Conservation (phyloP, 768 basidiomycete genomes). For the Chalciporus pseudorubinellus region DNA sequence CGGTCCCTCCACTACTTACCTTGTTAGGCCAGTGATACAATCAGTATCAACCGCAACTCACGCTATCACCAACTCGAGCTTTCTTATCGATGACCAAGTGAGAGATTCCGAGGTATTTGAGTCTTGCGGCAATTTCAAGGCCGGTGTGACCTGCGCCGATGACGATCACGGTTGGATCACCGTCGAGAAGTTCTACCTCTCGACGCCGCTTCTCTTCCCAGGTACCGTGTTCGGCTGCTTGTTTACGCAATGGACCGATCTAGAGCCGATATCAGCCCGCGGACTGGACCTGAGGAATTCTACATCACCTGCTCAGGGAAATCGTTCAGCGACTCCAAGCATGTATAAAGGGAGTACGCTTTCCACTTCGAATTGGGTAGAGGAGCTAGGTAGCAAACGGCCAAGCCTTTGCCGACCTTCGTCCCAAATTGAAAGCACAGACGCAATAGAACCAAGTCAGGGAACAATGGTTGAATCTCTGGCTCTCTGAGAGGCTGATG, state of each 20-base stretch:
- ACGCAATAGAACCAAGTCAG: conserved; percentile 59
- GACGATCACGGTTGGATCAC: conserved; percentile 56
- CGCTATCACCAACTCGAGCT: conserved; percentile 47
- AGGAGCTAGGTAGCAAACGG: conserved; percentile 54
- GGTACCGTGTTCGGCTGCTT: conserved; percentile 46
- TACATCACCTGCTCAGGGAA: conserved; percentile 46
- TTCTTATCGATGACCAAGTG: conserved; percentile 59
- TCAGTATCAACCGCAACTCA: conserved; percentile 2
- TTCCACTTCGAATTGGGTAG: conserved; percentile 48
- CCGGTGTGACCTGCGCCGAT: conserved; percentile 70
- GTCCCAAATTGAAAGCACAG: conserved; percentile 55
- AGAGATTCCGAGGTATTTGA: conserved; percentile 56
- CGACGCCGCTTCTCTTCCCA: conserved; percentile 49
- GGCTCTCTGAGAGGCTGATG: conserved; percentile 25
- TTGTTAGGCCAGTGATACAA: not conserved
- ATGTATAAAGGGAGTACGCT: conserved; percentile 58
- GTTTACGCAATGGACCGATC: conserved; percentile 42
- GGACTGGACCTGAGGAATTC: not conserved
- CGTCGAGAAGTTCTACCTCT: conserved; percentile 46
- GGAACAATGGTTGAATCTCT: conserved; percentile 40
- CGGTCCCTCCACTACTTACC: conserved; percentile 48
- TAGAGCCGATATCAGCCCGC: conserved; percentile 3
- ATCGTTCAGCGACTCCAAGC: conserved; percentile 55
- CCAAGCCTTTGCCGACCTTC: conserved; percentile 48
- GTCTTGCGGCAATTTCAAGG: conserved; percentile 60